Evolutionary conservation across 192 early-diverging fungal genomes (phyloP), one percentile per base, ranked within the genome.

Genomic region (Pilobolus umbonatus): DNA sequence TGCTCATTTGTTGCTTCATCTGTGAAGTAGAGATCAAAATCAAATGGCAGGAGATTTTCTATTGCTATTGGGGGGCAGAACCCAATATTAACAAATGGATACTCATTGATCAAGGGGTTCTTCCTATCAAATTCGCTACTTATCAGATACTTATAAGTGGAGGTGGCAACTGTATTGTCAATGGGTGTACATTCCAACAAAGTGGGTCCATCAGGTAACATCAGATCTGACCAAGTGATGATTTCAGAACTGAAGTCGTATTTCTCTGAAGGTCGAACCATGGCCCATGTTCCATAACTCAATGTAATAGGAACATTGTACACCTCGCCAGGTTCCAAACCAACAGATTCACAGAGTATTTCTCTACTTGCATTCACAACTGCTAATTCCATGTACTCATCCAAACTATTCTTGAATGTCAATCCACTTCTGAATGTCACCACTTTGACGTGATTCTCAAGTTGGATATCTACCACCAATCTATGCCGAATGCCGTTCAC

Each of bases 21-120:
- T 21, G 72, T 65, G n/a, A 94, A 64, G 14, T 55, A 71, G 40
- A 85, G 79, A 26, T 78, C 68, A 54, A 89, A 71, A 39, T 85
- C 73, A 60, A 82, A 92, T 0, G 92, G 92, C 29, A 95, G 70
- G 4, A 91, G 73, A 57, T 95, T 95, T 69, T 91, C 91, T 26
- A 95, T 72, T 68, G 85, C 80, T 34, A 85, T 57, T 24, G 84
- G 84, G 42, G 81, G 67, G 22, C 73, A 69, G 43, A 85, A 67
- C 24, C 69, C 73, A 22, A 85, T 55, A 1, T 65, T 73, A 78
- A 83, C 80, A 50, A 88, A 81, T 46, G 92, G 92, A 32, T 85
- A 85, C 45, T 56, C 45, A 28, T 57, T 64, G 40, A 26, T 17
- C 10, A 61, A 5, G 4, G 58, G 39, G 24, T 57, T 61, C 8